phyloP scores from a whole-genome alignment of 345 rosid species.

The Citrus australasica region DNA sequence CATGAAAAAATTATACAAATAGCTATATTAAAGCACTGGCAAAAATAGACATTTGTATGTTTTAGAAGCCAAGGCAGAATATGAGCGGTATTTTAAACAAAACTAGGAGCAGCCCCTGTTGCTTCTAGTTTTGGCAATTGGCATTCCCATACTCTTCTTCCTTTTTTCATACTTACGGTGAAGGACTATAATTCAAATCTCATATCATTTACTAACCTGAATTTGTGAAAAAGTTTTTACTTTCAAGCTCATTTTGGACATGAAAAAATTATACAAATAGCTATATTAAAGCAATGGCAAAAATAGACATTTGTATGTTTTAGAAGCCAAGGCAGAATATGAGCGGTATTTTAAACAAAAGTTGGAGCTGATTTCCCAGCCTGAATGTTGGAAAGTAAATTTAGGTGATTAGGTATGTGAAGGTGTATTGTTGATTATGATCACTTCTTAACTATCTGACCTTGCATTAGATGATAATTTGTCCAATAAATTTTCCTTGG shows the following conservation, averaged over 20 bases:
- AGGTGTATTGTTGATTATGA: background rate
- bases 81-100: background rate
- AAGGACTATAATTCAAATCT: background rate
- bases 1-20: background rate
- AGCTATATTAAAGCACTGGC: background rate
- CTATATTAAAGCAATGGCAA: background rate
- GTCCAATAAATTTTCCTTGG: background rate
- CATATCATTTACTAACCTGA: background rate
- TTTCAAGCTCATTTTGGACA: background rate
- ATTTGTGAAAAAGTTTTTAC: background rate
- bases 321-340: background rate
- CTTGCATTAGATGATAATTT: background rate
- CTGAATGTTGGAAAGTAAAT: background rate
- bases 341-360: background rate
- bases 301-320: background rate
- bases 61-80: background rate
- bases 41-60: background rate
- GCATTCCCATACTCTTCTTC: background rate
- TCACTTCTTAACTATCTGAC: background rate
- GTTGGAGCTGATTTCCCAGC: background rate
- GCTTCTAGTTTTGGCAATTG: background rate
- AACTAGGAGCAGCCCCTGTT: background rate
- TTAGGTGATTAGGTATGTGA: background rate
- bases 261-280: background rate
- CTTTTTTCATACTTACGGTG: background rate